These are phyloP conservation scores for Polyporus tsugae DNA, from an alignment of 1,284 basidiomycete genomes.

Conservation along the genomic window DNA sequence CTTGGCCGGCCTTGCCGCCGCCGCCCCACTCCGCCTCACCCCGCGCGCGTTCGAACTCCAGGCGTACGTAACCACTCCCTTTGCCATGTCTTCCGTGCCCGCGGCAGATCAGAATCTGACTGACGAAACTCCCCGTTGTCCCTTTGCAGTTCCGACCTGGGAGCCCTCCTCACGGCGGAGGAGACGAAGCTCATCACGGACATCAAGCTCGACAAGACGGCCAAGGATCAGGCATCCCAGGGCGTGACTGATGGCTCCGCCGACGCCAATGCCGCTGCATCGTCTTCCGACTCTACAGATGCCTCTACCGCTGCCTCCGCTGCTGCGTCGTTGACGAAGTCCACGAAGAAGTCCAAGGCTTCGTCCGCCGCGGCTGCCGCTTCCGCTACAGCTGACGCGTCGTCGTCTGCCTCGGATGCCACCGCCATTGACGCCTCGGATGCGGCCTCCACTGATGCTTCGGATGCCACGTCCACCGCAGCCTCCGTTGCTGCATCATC, in stretches of 20 bases:
- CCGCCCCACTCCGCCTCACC: slow-evolving; percentile 25
- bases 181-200: slow-evolving; percentile 48
- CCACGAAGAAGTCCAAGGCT: background rate
- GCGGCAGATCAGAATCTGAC: no score
- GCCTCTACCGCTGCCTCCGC: no score
- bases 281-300: background rate
- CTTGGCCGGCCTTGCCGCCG: slow-evolving; percentile 23
- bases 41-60: slow-evolving; percentile 28
- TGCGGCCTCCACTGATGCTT: no score
- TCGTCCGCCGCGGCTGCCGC: no score
- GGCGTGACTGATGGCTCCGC: slow-evolving; percentile 37
- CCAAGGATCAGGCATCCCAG: slow-evolving; percentile 45
- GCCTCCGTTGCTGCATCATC: no score
- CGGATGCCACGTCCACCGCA: no score
- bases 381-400: no score
- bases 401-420: no score
- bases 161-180: slow-evolving; percentile 42
- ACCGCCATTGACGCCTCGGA: no score
- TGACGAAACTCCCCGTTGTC: background rate
- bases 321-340: background rate
- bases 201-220: slow-evolving; percentile 46
- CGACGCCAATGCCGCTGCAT: background rate
- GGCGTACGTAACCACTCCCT: slow-evolving; percentile 17
- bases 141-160: slow-evolving; percentile 41
- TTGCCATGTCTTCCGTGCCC: no score